These are phyloP conservation scores for Penicillium sumatraense DNA, from an alignment of 2,329 filamentous ascomycete species.

Conservation along the genomic window DNA sequence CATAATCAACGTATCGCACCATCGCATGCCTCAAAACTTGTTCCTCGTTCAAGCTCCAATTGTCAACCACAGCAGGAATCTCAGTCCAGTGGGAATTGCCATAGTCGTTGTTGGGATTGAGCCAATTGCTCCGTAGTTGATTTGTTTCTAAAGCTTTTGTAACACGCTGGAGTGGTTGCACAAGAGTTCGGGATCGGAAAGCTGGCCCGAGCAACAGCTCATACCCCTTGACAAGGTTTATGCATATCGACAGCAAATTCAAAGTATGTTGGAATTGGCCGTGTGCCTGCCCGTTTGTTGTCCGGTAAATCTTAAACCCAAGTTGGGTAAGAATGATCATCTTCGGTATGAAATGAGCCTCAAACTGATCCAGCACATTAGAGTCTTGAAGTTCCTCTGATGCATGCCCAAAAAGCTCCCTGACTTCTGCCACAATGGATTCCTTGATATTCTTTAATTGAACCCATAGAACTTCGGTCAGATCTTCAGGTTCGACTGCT, in stretches of 20 bases:
- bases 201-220: not conserved
- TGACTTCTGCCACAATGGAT: conserved; percentile 7
- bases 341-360: conserved; percentile 20
- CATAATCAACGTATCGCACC: not conserved
- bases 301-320: conserved; percentile 16
- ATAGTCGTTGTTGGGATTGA: not conserved
- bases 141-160: not conserved
- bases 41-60: not conserved
- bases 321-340: conserved; percentile 14
- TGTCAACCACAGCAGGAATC: not conserved
- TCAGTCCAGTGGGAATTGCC: not conserved
- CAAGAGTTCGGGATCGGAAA: conserved; percentile 5
- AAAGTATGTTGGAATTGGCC: conserved; percentile 10
- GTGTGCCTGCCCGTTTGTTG: not conserved
- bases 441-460: conserved; percentile 7
- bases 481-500: not conserved
- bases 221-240: conserved; percentile 4
- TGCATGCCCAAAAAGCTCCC: conserved; percentile 12
- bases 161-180: conserved; percentile 3
- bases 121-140: not conserved
- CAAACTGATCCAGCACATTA: conserved; percentile 18
- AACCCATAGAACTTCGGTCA: not conserved
- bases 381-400: conserved; percentile 4
- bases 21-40: not conserved
- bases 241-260: conserved; percentile 14